These are phyloP conservation scores for Kalanchoe fedtschenkoi DNA, from an alignment of 164 flowering plant species.

Conservation along the genomic window DNA sequence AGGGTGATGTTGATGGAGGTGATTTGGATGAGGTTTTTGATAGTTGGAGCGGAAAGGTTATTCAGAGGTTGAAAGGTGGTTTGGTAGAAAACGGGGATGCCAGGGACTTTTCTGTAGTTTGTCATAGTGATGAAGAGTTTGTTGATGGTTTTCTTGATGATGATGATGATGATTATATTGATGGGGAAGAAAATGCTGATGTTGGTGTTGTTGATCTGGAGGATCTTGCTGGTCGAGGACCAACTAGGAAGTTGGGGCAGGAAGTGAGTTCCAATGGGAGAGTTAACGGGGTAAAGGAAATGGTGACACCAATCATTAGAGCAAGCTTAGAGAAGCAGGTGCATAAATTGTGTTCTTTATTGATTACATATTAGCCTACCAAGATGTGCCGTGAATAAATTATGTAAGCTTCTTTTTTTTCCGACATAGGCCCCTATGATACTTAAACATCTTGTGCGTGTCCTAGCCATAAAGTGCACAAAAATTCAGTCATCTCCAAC, in stretches of 20 bases:
- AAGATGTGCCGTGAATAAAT: too few species aligned
- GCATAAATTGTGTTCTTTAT: background rate
- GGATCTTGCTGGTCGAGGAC: conserved; percentile 89
- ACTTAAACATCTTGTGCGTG: too few species aligned
- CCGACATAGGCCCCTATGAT: too few species aligned
- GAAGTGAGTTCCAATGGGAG: conserved; percentile 32
- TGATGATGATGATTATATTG: conserved; percentile 27
- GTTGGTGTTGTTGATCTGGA: conserved; percentile 69
- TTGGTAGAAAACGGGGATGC: conserved; percentile 23
- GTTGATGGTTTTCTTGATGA: conserved; percentile 20
- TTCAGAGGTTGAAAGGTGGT: conserved; percentile 36
- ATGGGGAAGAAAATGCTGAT: conserved; percentile 26
- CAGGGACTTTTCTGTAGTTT: conserved; percentile 10
- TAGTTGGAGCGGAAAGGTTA: conserved; percentile 46
- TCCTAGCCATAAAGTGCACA: too few species aligned
- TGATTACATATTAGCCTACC: background rate
- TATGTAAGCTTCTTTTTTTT: too few species aligned
- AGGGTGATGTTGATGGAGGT: conserved; percentile 79
- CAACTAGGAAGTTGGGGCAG: conserved; percentile 39
- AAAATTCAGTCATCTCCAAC: too few species aligned
- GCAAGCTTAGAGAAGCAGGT: conserved; percentile 89
- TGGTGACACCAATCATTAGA: conserved; percentile 89
- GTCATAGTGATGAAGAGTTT: conserved; percentile 33
- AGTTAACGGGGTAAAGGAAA: conserved; percentile 46
- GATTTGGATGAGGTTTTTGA: conserved; percentile 62